Evolutionary conservation across 768 basidiomycete species (phyloP).

Genomic region (Sporobolomyces pararoseus): DNA sequence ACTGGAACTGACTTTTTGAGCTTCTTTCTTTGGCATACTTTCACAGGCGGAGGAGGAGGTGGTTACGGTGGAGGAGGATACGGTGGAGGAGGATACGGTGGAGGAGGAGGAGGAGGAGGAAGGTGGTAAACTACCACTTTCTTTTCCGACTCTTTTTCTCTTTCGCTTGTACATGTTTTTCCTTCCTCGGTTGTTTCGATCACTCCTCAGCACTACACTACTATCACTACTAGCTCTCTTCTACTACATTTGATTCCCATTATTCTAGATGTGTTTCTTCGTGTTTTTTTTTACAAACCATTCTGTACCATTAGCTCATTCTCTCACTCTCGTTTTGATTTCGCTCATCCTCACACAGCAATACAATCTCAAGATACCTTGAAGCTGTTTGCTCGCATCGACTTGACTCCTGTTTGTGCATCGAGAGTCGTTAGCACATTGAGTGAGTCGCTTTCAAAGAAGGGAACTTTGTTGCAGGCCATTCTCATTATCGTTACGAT

Average conservation of each 20-base stretch:
- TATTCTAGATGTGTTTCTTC: neutral
- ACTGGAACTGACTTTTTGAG: neutral
- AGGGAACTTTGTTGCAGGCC: no score
- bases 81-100: neutral
- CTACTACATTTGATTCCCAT: neutral
- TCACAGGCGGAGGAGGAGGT: constrained; percentile 1
- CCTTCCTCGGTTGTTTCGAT: neutral
- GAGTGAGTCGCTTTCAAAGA: no score
- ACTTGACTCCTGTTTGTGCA: no score
- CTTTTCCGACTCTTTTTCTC: neutral
- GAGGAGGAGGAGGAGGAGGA: constrained; percentile 11
- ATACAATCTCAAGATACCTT: no score
- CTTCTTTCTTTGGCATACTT: no score
- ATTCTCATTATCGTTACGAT: no score
- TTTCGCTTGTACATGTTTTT: neutral
- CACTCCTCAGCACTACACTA: neutral
- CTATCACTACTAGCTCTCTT: neutral
- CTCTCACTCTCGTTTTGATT: no score
- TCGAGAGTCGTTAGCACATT: no score
- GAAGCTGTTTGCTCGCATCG: no score
- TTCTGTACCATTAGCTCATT: no score
- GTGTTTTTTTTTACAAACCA: no score
- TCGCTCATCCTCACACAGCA: no score
- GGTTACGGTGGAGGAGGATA: constrained; percentile 1
- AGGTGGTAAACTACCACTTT: constrained; percentile 2